phyloP scores from a whole-genome alignment of 148 eudicot species.

The Vaccinium macrocarpon region DNA sequence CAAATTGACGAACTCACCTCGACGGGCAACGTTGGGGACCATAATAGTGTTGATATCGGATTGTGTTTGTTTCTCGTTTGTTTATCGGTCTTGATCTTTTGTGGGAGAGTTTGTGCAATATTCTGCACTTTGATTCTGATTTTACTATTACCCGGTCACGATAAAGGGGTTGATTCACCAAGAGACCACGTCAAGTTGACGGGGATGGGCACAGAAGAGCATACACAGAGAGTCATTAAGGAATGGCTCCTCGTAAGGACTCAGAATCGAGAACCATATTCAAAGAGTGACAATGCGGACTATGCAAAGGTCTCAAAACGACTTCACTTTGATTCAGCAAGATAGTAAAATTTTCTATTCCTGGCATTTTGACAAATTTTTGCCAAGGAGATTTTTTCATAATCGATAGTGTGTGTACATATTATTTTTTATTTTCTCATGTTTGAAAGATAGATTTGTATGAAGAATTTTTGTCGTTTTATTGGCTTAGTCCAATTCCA shows the following conservation, averaged over 20 bases:
- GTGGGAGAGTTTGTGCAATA: constrained; percentile 32
- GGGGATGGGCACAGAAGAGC: constrained; percentile 10
- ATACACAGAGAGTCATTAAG: constrained; percentile 24
- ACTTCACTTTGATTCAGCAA: too few species aligned
- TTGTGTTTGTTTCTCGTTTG: constrained; percentile 22
- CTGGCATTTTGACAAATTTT: too few species aligned
- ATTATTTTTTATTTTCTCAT: too few species aligned
- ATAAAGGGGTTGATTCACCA: neutral
- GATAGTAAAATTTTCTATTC: too few species aligned
- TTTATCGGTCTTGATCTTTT: constrained; percentile 21
- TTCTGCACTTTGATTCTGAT: constrained; percentile 29
- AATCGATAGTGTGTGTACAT: too few species aligned
- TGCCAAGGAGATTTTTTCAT: too few species aligned
- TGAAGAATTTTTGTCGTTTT: too few species aligned
- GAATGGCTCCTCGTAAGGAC: constrained; percentile 21
- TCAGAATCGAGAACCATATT: neutral
- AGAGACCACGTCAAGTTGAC: neutral
- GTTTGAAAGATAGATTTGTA: too few species aligned
- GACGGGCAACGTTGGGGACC: neutral
- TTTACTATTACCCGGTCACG: constrained; percentile 1
- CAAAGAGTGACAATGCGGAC: neutral
- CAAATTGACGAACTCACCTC: neutral
- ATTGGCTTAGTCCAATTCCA: too few species aligned
- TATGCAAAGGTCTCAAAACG: neutral
- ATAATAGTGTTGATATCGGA: neutral